Evolutionary conservation across 2,329 filamentous ascomycete genomes (phyloP).

Genomic region (Ambrosiella xylebori): DNA sequence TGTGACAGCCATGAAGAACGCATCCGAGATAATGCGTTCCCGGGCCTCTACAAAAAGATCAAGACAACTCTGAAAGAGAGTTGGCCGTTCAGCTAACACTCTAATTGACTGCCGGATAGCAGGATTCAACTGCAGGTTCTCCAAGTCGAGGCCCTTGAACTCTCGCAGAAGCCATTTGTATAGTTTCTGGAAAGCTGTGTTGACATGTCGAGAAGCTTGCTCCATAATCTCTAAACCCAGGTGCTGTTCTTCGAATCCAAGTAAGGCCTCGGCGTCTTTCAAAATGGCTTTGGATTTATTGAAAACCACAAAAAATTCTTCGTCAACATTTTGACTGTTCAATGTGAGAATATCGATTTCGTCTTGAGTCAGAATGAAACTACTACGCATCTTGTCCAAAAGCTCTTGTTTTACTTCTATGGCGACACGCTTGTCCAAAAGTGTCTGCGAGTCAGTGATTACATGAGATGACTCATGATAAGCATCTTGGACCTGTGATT

Average conservation of each 20-base stretch:
- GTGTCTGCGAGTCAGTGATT: constrained; percentile 55
- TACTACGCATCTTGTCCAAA: constrained; percentile 56
- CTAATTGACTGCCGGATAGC: constrained; percentile 70
- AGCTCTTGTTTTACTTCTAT: constrained; percentile 67
- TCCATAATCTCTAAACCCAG: constrained; percentile 85
- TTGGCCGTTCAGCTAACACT: constrained; percentile 75
- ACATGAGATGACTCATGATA: constrained; percentile 58
- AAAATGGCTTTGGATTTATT: constrained; percentile 71
- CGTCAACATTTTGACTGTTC: constrained; percentile 65
- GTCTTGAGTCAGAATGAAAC: constrained; percentile 72
- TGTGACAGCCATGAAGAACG: constrained; percentile 76
- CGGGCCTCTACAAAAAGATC: constrained; percentile 85
- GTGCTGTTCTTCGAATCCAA: constrained; percentile 79
- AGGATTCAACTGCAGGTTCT: constrained; percentile 80
- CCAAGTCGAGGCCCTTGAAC: constrained; percentile 80
- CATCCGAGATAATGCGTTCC: constrained; percentile 70
- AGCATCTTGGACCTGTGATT: constrained; percentile 56
- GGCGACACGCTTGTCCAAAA: constrained; percentile 56
- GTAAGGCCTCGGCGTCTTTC: constrained; percentile 70
- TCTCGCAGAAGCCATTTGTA: constrained; percentile 91
- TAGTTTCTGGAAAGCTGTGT: constrained; percentile 83
- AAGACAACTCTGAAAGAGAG: constrained; percentile 81
- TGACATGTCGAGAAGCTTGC: constrained; percentile 69
- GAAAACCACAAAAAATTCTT: constrained; percentile 65
- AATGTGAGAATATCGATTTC: constrained; percentile 62